Percentiles rank a stretch among this genome's conserved stretches.
Evolutionary conservation across 805 yeast species (phyloP).

Genomic region (Saccharomycopsis schoenii): DNA sequence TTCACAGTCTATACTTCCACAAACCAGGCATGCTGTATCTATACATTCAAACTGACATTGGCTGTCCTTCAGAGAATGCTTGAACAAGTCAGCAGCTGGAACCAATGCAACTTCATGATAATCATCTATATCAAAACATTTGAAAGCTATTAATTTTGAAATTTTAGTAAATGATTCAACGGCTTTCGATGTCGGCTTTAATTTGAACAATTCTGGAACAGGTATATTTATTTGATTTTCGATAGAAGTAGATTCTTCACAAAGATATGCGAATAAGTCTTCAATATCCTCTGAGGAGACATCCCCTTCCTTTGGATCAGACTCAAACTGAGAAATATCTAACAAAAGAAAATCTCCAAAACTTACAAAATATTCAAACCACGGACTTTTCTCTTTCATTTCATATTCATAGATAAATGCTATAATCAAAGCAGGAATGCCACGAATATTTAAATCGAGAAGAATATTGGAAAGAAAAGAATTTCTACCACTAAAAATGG

Average conservation of each 20-base stretch:
- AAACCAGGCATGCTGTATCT: constrained; percentile 38
- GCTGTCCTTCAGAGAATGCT: constrained; percentile 36
- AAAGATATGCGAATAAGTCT: constrained; percentile 47
- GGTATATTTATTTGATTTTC: constrained; percentile 12
- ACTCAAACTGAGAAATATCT: constrained; percentile 44
- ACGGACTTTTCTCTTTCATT: constrained; percentile 59
- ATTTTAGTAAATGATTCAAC: constrained; percentile 12
- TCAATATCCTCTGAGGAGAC: constrained; percentile 49
- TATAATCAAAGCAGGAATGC: constrained; percentile 56
- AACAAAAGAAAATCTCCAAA: constrained; percentile 3
- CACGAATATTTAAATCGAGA: constrained; percentile 47
- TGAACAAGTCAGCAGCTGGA: constrained; percentile 87
- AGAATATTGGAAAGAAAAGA: constrained; percentile 58
- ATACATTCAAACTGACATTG: constrained; percentile 14
- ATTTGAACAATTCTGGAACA: constrained; percentile 10
- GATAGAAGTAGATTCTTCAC: constrained; percentile 32
- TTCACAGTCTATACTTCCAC: constrained; percentile 38
- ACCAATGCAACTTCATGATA: constrained; percentile 70
- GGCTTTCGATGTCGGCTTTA: not conserved
- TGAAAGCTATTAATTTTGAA: constrained; percentile 19
- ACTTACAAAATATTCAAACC: constrained; percentile 44
- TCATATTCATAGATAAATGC: constrained; percentile 63
- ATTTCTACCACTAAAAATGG: constrained; percentile 48
- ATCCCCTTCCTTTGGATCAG: constrained; percentile 47
- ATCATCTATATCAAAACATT: constrained; percentile 68